Percentiles rank a stretch among this genome's conserved stretches.
These are phyloP conservation scores for Phytophthora boehmeriae DNA, from an alignment of 352 stramenopile species.

Conservation along the genomic window DNA sequence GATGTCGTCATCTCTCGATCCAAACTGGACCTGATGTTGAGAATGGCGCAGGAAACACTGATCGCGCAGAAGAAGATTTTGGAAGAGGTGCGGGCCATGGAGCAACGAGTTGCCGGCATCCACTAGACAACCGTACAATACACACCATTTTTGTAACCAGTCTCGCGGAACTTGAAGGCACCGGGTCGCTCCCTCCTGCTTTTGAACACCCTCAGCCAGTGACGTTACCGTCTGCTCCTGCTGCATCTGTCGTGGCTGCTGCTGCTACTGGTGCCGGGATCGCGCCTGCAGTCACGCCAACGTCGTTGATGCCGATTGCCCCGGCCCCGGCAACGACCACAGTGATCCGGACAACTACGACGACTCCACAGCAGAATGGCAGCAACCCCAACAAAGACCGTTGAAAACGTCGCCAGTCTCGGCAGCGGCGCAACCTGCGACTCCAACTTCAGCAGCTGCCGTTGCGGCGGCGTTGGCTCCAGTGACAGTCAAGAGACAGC, in stretches of 20 bases:
- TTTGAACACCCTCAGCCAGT: background rate
- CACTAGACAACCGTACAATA: slow-evolving; percentile 13
- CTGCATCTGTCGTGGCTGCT: no score
- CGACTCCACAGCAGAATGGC: slow-evolving; percentile 32
- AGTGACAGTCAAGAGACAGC: slow-evolving; percentile 16
- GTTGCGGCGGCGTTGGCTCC: background rate
- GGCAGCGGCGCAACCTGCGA: background rate
- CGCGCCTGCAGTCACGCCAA: background rate
- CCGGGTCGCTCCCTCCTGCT: slow-evolving; percentile 4
- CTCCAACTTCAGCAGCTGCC: slow-evolving; percentile 10
- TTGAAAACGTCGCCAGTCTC: slow-evolving; percentile 12
- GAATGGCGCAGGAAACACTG: slow-evolving; percentile 62
- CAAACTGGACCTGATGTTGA: slow-evolving; percentile 64
- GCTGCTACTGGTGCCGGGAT: no score
- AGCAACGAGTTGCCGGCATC: slow-evolving; percentile 40
- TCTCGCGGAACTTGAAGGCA: slow-evolving; percentile 29
- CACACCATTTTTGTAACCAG: slow-evolving; percentile 7
- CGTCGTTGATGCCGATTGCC: slow-evolving; percentile 34
- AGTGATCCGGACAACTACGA: slow-evolving; percentile 9
- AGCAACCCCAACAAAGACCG: slow-evolving; percentile 27
- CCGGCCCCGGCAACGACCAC: slow-evolving; percentile 22
- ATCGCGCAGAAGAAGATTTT: slow-evolving; percentile 65
- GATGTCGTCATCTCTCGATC: slow-evolving; percentile 51
- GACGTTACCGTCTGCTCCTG: slow-evolving; percentile 14
- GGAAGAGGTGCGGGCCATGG: slow-evolving; percentile 59